phyloP scores from a whole-genome alignment of 2,329 filamentous ascomycete species.

The Chrysoporthe austroafricana region DNA sequence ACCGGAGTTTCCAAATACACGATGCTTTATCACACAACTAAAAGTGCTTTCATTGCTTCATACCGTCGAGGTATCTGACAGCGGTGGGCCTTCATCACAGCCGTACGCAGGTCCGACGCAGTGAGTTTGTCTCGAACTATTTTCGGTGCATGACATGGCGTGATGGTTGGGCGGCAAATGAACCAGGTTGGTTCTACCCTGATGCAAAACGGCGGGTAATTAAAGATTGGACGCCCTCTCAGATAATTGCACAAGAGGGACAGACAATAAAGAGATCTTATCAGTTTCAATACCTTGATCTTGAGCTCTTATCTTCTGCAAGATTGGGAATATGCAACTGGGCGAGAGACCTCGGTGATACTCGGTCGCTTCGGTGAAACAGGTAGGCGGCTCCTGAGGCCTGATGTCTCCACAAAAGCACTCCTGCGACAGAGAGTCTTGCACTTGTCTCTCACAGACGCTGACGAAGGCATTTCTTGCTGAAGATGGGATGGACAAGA shows the following conservation, averaged over 20 bases:
- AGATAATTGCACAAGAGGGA: neutral
- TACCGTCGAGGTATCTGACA: neutral
- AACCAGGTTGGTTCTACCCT: neutral
- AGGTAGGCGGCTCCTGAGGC: conserved; percentile 1
- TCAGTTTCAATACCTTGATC: neutral
- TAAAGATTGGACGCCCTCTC: neutral
- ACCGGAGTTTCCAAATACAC: neutral
- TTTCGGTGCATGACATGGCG: no score
- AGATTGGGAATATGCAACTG: neutral
- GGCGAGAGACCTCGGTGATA: neutral
- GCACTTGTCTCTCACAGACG: neutral
- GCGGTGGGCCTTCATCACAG: neutral
- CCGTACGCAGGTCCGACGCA: neutral
- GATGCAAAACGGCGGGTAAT: neutral
- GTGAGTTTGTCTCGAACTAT: neutral
- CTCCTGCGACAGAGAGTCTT: neutral
- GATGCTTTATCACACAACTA: no score
- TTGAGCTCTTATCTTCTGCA: neutral
- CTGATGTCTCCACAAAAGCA: neutral
- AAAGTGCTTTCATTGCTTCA: neutral
- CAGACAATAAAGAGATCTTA: neutral
- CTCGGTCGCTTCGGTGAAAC: neutral
- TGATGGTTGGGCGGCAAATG: neutral
- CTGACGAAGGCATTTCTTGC: neutral
- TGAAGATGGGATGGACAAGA: neutral